Base-by-base conservation (phyloP, 179 eudicot genomes). In the Silene noctiflora region DNA sequence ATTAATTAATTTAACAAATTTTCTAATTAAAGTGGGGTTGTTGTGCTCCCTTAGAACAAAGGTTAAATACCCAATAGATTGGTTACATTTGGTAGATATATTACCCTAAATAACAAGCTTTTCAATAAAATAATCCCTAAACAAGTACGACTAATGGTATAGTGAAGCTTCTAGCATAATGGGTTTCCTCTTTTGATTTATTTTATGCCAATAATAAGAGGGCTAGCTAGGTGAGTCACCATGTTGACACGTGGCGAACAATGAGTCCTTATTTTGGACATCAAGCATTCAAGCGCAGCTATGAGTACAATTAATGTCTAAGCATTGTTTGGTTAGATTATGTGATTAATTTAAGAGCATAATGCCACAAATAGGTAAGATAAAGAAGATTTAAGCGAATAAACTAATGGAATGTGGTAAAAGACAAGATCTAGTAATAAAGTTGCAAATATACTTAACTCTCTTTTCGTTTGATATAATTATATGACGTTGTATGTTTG, bases 341-440 rank as follows among this genome's bases (percentile, higher is more conserved):
- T 72, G 75, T 73, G 46, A 77, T 73, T 73, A 58, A 29, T 13
- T 42, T 67, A 77, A 67, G 56, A 6, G 29, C 29, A 61, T 73
- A 67, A 77, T 73, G 67, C 80, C 22, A 81, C 68, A 59, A 76
- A 67, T 67, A 73, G 83, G 75, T 67, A 59, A 60, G 70, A 72
- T 62, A 7, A 14, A 9, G 68, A 76, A 44, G 68, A 13, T 27
- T 67, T 67, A 73, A n/a, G 59, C 7, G 55, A 55, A 20, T 75
- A 35, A 73, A 44, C 33, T 5, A 76, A 5, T 67, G 27, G 24
- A 25, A 71, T 62, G 31, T 65, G 44, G 56, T 66, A 72, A 75
- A 80, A 64, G 79, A 80, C 80, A 80, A 64, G 70, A 80, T 76
- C 77, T 66, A 76, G 68, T 66, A 42, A 29, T 62, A 80, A 80